These are phyloP conservation scores for Umbelopsis sp. DNA, from an alignment of 371 early-diverging fungal species.

Conservation along the genomic window DNA sequence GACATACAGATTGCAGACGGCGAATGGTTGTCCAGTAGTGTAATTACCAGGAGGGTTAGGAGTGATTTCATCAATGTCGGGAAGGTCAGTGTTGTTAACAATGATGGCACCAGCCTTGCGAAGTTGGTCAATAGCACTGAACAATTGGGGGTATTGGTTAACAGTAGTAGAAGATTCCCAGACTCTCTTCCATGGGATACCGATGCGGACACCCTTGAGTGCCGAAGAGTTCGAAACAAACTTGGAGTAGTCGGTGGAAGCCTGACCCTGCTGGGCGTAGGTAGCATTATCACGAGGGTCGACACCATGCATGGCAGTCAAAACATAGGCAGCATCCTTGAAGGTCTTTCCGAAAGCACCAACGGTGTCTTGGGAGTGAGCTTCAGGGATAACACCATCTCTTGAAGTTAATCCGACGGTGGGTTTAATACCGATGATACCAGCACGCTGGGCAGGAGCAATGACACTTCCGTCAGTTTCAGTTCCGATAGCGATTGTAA, in stretches of 20 bases:
- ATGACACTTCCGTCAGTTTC: conserved; percentile 38
- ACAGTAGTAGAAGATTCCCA: conserved; percentile 14
- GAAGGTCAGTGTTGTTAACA: conserved; percentile 14
- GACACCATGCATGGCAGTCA: conserved; percentile 17
- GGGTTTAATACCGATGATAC: conserved; percentile 31
- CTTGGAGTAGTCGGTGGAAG: neutral
- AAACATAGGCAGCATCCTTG: conserved; percentile 17
- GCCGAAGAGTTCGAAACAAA: neutral
- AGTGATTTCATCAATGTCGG: conserved; percentile 1
- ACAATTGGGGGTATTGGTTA: conserved; percentile 12
- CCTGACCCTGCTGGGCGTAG: conserved; percentile 10
- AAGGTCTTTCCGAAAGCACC: conserved; percentile 20
- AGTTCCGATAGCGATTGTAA: conserved; percentile 27
- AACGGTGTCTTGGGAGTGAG: conserved; percentile 33
- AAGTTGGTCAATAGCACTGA: conserved; percentile 11
- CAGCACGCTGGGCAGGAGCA: conserved; percentile 23
- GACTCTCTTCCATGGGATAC: conserved; percentile 17
- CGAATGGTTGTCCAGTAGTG: neutral
- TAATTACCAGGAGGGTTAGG: conserved; percentile 1
- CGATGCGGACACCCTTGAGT: conserved; percentile 18
- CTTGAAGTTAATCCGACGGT: conserved; percentile 31
- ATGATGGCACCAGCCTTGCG: conserved; percentile 10
- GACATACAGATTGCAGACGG: neutral
- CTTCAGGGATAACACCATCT: conserved; percentile 35
- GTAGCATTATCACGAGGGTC: conserved; percentile 20